phyloP scores from a whole-genome alignment of 2,329 filamentous ascomycete genomes.

The Rhynchosporium agropyri region DNA sequence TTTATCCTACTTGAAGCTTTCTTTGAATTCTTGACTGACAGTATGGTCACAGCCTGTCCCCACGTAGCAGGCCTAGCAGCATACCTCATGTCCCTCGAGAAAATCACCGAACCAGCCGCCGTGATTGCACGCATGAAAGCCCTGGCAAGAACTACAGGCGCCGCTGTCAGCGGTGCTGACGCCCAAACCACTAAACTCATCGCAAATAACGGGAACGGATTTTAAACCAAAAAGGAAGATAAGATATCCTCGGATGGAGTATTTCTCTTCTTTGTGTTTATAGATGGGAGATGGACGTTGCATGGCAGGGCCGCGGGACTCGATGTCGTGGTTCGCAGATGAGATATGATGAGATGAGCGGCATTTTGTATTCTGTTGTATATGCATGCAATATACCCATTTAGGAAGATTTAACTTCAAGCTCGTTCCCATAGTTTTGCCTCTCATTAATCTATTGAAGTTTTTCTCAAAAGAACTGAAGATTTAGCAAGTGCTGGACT shows the following conservation, averaged over 20 bases:
- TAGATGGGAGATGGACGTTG: neutral
- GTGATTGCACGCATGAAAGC: constrained; percentile 45
- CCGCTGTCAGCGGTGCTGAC: constrained; percentile 46
- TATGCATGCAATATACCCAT: constrained; percentile 17
- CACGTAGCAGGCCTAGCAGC: constrained; percentile 69
- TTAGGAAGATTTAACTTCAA: neutral
- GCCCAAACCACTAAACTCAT: constrained; percentile 54
- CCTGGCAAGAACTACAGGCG: constrained; percentile 42
- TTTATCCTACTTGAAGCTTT: too few species aligned
- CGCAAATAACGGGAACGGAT: constrained; percentile 55
- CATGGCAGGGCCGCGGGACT: neutral
- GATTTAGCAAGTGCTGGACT: neutral
- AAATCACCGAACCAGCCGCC: constrained; percentile 45
- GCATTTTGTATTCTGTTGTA: constrained; percentile 11
- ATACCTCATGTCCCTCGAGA: constrained; percentile 60
- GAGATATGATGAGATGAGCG: neutral
- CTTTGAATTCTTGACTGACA: too few species aligned
- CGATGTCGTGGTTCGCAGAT: neutral
- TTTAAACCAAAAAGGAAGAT: constrained; percentile 1
- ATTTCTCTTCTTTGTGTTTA: neutral
- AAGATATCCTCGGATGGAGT: neutral
- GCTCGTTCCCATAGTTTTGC: neutral
- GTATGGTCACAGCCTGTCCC: constrained; percentile 56
- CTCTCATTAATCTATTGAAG: neutral
- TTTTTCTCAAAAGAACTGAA: neutral